These are phyloP conservation scores for Malassezia furfur DNA, from an alignment of 1,284 basidiomycete species.

Conservation along the genomic window DNA sequence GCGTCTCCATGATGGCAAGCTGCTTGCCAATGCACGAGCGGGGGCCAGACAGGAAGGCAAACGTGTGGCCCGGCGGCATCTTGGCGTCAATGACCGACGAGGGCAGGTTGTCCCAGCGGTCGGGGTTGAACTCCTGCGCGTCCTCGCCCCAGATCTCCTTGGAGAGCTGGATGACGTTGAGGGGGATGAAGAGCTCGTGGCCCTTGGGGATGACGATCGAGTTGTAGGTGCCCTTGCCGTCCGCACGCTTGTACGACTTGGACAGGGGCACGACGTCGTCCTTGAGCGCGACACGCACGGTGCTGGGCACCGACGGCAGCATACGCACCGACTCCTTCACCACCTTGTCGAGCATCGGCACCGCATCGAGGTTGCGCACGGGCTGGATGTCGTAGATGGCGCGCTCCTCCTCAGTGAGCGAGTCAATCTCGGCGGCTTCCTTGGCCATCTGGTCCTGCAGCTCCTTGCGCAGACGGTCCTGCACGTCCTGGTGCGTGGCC, in stretches of 20 bases:
- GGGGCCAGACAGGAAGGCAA: constrained; percentile 16
- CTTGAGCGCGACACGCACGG: constrained; percentile 26
- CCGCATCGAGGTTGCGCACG: constrained; percentile 19
- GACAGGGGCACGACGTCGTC: constrained; percentile 32
- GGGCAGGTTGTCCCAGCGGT: constrained; percentile 34
- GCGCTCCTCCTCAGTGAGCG: constrained; percentile 18
- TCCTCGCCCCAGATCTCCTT: constrained; percentile 33
- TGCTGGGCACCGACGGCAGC: constrained; percentile 31
- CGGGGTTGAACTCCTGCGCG: constrained; percentile 32
- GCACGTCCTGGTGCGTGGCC: constrained; percentile 58
- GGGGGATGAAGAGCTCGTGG: constrained; percentile 28
- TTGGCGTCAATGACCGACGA: constrained; percentile 15
- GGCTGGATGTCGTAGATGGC: constrained; percentile 22
- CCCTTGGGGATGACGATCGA: constrained; percentile 27
- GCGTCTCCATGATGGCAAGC: constrained; percentile 15
- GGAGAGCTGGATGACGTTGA: constrained; percentile 31
- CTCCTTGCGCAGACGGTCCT: constrained; percentile 48
- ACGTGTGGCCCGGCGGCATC: constrained; percentile 18
- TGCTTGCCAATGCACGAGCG: constrained; percentile 19
- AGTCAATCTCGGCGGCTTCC: constrained; percentile 9
- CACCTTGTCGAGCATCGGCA: constrained; percentile 32
- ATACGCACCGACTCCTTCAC: constrained; percentile 34
- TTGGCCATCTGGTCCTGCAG: constrained; percentile 14
- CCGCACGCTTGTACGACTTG: constrained; percentile 48
- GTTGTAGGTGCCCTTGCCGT: constrained; percentile 23